phyloP scores from a whole-genome alignment of 2,329 filamentous ascomycete species.

The Myriangium duriaei region DNA sequence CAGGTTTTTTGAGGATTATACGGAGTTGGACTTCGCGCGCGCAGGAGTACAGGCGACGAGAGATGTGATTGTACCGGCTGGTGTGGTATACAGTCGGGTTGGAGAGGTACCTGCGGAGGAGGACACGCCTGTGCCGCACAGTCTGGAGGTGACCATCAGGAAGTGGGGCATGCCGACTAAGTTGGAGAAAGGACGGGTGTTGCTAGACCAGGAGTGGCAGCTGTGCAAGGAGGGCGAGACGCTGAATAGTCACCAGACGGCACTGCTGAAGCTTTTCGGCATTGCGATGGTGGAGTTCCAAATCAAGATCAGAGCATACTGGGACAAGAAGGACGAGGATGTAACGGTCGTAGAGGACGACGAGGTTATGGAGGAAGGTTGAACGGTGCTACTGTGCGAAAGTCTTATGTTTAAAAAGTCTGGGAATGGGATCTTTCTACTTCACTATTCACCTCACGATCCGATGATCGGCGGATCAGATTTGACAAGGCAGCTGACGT shows the following conservation, averaged over 20 bases:
- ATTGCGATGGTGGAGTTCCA: conserved; percentile 84
- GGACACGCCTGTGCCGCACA: conserved; percentile 78
- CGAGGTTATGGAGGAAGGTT: conserved; percentile 20
- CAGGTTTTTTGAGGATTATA: conserved; percentile 59
- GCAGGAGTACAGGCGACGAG: conserved; percentile 66
- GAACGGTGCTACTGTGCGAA: conserved; percentile 3
- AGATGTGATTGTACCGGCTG: conserved; percentile 67
- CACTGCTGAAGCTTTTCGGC: conserved; percentile 85
- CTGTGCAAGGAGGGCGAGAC: conserved; percentile 78
- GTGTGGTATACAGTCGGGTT: conserved; percentile 64
- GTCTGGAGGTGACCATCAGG: conserved; percentile 78
- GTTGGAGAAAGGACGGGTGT: conserved; percentile 77
- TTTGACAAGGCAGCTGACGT: not conserved
- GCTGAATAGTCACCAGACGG: conserved; percentile 83
- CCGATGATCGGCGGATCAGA: too few species aligned
- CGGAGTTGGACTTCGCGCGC: conserved; percentile 78
- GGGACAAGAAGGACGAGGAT: conserved; percentile 23
- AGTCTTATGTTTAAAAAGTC: not conserved
- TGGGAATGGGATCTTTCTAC: not conserved
- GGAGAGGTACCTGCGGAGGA: conserved; percentile 69
- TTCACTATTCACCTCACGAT: too few species aligned
- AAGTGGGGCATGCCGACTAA: conserved; percentile 81
- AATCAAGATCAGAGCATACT: conserved; percentile 58
- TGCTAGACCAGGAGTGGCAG: conserved; percentile 58
- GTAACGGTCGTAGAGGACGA: conserved; percentile 21